phyloP scores from a whole-genome alignment of 805 yeast genomes.

The Yamadazyma kitorensis region DNA sequence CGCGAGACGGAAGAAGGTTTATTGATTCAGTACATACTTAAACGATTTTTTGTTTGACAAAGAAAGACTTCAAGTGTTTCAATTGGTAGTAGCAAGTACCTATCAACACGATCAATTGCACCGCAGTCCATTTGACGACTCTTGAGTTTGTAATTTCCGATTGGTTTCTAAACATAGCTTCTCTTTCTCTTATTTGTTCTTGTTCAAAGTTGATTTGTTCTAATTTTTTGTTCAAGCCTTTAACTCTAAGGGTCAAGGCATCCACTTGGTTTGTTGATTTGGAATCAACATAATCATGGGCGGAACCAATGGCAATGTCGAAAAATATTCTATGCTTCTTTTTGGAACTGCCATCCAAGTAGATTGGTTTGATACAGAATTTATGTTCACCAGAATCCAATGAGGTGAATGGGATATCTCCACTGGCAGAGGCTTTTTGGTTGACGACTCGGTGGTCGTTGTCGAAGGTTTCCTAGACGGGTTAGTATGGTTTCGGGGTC shows the following conservation, averaged over 20 bases:
- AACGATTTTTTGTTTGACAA: constrained; percentile 82
- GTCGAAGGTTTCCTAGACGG: constrained; percentile 57
- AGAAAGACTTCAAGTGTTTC: constrained; percentile 73
- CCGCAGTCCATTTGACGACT: constrained; percentile 69
- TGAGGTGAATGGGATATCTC: constrained; percentile 79
- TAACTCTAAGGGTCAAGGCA: constrained; percentile 36
- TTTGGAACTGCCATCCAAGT: constrained; percentile 62
- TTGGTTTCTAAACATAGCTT: constrained; percentile 71
- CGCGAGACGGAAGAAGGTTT: no score
- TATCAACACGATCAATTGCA: constrained; percentile 66
- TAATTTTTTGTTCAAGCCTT: constrained; percentile 37
- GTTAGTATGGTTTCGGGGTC: no score
- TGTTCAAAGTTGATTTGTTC: constrained; percentile 42
- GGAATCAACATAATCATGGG: constrained; percentile 59
- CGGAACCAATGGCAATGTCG: constrained; percentile 68
- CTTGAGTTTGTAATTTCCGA: constrained; percentile 73
- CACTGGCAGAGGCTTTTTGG: constrained; percentile 59
- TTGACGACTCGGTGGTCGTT: constrained; percentile 72
- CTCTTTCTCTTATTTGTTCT: constrained; percentile 66
- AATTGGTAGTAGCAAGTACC: constrained; percentile 76
- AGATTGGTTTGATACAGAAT: constrained; percentile 61
- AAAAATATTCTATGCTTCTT: constrained; percentile 65
- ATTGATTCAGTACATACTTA: constrained; percentile 22
- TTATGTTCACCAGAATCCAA: constrained; percentile 82
- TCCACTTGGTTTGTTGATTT: constrained; percentile 53